phyloP scores from a whole-genome alignment of 78 protist genomes.

The Salpingoeca rosetta region DNA sequence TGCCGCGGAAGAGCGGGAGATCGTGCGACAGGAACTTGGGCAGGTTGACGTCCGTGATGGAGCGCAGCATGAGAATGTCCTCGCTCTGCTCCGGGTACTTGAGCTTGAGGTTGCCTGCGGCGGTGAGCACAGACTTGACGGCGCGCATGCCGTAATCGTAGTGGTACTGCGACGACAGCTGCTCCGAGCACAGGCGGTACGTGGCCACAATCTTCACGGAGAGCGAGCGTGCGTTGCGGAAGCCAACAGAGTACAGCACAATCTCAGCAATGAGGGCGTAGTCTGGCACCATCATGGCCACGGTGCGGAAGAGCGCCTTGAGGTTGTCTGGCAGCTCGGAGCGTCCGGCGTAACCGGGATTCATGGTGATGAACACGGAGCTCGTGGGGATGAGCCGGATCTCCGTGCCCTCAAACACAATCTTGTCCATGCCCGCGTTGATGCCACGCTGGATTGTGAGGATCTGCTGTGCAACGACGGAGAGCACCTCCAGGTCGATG shows the following conservation, averaged over 20 bases:
- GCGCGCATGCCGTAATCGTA: conserved; percentile 88
- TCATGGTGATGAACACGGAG: conserved; percentile 84
- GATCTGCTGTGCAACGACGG: conserved; percentile 79
- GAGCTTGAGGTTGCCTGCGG: conserved; percentile 55
- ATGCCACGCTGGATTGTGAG: conserved; percentile 58
- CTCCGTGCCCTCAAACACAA: conserved; percentile 45
- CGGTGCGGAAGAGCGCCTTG: conserved; percentile 70
- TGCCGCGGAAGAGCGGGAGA: conserved; percentile 65
- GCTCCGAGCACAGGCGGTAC: conserved; percentile 71
- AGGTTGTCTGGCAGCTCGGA: conserved; percentile 79
- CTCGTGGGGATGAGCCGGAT: conserved; percentile 40
- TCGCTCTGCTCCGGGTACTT: conserved; percentile 39
- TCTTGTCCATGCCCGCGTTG: background rate
- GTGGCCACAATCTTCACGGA: conserved; percentile 69
- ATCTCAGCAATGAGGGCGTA: conserved; percentile 79
- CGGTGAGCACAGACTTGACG: conserved; percentile 63
- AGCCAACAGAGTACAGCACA: conserved; percentile 67
- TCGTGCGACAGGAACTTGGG: conserved; percentile 66
- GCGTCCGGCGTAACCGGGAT: conserved; percentile 89
- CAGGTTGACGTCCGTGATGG: conserved; percentile 54
- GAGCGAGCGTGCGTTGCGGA: conserved; percentile 38
- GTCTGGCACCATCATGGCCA: conserved; percentile 63
- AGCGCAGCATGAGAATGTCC: conserved; percentile 42
- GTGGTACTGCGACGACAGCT: conserved; percentile 80
- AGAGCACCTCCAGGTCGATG: conserved; percentile 73